phyloP scores from a whole-genome alignment of 192 early-diverging fungal genomes.

The Coemansia sp. region DNA sequence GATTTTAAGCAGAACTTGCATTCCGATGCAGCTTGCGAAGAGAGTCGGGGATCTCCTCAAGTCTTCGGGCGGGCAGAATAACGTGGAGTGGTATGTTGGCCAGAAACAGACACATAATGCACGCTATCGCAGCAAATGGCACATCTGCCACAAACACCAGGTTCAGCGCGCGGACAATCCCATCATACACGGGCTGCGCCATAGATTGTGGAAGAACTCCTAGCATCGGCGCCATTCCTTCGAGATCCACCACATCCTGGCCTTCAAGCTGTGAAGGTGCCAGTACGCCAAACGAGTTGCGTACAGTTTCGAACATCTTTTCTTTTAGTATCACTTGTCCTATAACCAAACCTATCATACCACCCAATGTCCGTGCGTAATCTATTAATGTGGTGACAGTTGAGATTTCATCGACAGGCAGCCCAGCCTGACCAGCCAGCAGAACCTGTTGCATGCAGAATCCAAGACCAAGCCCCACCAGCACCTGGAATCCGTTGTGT shows the following conservation, averaged over 20 bases:
- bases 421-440: conserved; percentile 38
- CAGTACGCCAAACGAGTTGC: conserved; percentile 18
- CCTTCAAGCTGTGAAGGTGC: conserved; percentile 13
- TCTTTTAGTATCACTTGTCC: conserved; percentile 51
- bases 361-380: conserved; percentile 53
- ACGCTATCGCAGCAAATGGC: conserved; percentile 46
- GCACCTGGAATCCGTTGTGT: conserved; percentile 33
- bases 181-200: conserved; percentile 23
- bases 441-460: conserved; percentile 54
- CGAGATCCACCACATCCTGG: conserved; percentile 38
- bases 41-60: conserved; percentile 33
- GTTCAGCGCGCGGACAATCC: conserved; percentile 38
- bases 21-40: conserved; percentile 19
- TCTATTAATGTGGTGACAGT: conserved; percentile 52
- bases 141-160: conserved; percentile 47
- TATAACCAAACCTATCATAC: conserved; percentile 53
- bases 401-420: conserved; percentile 40
- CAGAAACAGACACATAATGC: conserved; percentile 41
- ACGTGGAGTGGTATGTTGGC: conserved; percentile 39
- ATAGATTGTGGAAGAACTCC: conserved; percentile 14
- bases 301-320: conserved; percentile 37
- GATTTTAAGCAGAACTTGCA: neutral
- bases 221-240: conserved; percentile 41
- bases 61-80: conserved; percentile 22
- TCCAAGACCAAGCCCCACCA: conserved; percentile 49